Base-by-base conservation (phyloP, 2,329 filamentous ascomycete genomes). In the Colletotrichum paranaense region DNA sequence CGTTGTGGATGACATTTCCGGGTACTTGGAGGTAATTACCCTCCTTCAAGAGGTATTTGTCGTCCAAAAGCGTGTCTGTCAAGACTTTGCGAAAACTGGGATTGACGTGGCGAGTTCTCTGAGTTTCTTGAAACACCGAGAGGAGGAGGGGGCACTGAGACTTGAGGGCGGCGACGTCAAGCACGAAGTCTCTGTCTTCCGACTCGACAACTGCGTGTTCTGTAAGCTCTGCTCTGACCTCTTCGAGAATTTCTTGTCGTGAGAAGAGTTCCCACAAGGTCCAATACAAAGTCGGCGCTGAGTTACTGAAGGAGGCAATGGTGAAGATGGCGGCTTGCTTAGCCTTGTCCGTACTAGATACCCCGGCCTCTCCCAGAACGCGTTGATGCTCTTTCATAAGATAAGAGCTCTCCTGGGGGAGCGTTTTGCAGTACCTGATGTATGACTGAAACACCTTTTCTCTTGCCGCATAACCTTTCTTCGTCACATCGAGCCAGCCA, bases 231-330 rank as follows among this genome's bases (percentile, higher is more conserved):
- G 80, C 68, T 0, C 84, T 80, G 4, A 88, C 76, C 32, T 83
- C 79, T 0, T 74, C 63, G 4, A 87, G 80, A 0, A 87, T 75
- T 0, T 77, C 74, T 0, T 83, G 81, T 0, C 82, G 79, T 5
- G 83, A 83, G 77, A 80, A 86, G 12, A 88, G 76, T 49, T 86
- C 81, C 75, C 80, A 82, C 0, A 88, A 42, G 3, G 83, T 71
- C 86, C 86, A 88, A 77, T 87, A 88, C 1, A 78, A 76, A 0
- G 84, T 80, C 0, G 84, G 83, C 6, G 81, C 77, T 0, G 84
- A 84, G 75, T 88, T 88, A 55, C 80, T 79, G 52, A 55, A 55
- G 22, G 56, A 59, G 56, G 56, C 56, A 59, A 59, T 59, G 5
- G 56, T 59, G 28, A 59, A 59, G 9, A 59, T 59, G 9, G 56